Percentiles rank a stretch among this genome's conserved stretches.
Evolutionary conservation across 1,284 basidiomycete species (phyloP).

Genomic region (Fomitopsis palustris): DNA sequence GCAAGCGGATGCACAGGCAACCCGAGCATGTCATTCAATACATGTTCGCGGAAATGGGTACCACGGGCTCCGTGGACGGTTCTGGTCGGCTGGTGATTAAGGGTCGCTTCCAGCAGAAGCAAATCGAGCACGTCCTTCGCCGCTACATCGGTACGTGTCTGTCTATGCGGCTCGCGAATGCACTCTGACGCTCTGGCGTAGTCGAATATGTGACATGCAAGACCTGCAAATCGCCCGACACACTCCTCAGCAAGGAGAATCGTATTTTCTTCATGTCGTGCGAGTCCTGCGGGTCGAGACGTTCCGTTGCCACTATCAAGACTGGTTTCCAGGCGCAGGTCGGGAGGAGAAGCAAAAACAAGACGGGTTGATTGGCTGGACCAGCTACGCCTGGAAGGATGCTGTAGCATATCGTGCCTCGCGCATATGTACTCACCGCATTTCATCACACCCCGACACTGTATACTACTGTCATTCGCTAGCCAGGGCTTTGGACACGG

Average conservation of each 20-base stretch:
- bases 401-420: background rate
- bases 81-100: slow-evolving; percentile 93
- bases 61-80: slow-evolving; percentile 94
- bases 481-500: background rate
- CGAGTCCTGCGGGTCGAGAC: slow-evolving; percentile 88
- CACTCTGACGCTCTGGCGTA: slow-evolving; percentile 27
- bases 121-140: slow-evolving; percentile 96
- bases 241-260: slow-evolving; percentile 94
- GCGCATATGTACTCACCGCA: slow-evolving; percentile 1
- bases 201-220: slow-evolving; percentile 99
- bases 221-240: slow-evolving; percentile 99
- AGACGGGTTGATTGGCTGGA: slow-evolving; percentile 37
- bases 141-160: slow-evolving; percentile 84
- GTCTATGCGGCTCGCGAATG: background rate
- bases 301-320: slow-evolving; percentile 97
- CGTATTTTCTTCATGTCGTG: slow-evolving; percentile 99
- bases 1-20: slow-evolving; percentile 97
- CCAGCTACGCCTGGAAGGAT: background rate
- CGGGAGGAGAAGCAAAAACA: slow-evolving; percentile 77
- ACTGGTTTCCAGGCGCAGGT: slow-evolving; percentile 98
- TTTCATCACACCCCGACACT: background rate
- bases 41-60: slow-evolving; percentile 98
- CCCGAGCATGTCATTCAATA: slow-evolving; percentile 99
- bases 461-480: slow-evolving; percentile 1
- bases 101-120: slow-evolving; percentile 98